These are phyloP conservation scores for Monosporascus ibericus DNA, from an alignment of 2,329 filamentous ascomycete species.

Conservation along the genomic window DNA sequence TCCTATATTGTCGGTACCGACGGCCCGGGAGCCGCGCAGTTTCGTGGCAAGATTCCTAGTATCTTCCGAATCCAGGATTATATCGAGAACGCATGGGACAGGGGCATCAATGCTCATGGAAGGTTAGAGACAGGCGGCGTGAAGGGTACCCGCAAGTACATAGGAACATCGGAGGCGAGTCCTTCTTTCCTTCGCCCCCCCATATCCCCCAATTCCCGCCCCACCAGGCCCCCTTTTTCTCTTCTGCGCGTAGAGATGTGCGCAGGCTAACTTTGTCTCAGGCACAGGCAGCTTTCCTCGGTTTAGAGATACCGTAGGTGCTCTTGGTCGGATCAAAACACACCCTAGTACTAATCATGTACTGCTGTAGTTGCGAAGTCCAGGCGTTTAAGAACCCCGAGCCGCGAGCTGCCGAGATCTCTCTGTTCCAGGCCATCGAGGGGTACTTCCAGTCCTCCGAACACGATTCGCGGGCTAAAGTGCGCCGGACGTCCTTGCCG, in stretches of 20 bases:
- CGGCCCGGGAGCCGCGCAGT: conserved; percentile 51
- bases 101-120: conserved; percentile 69
- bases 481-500: conserved; percentile 66
- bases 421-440: conserved; percentile 63
- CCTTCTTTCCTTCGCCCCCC: neutral
- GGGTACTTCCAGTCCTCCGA: conserved; percentile 63
- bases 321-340: neutral
- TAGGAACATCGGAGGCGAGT: conserved; percentile 79
- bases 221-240: too few relatives aligned
- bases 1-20: conserved; percentile 65
- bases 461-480: conserved; percentile 47
- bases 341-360: conserved; percentile 1
- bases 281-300: conserved; percentile 73
- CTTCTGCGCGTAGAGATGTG: neutral
- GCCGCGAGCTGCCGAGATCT: conserved; percentile 41
- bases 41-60: conserved; percentile 59
- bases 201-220: neutral
- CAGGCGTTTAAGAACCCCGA: conserved; percentile 49
- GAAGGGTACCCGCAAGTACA: conserved; percentile 85
- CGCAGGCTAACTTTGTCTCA: conserved; percentile 25
- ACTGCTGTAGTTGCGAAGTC: conserved; percentile 48
- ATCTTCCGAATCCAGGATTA: conserved; percentile 79
- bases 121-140: conserved; percentile 82
- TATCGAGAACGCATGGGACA: conserved; percentile 86
- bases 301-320: conserved; percentile 59